Conservation (phyloP, 129 eudicot genomes). For the Lactuca sativa region DNA sequence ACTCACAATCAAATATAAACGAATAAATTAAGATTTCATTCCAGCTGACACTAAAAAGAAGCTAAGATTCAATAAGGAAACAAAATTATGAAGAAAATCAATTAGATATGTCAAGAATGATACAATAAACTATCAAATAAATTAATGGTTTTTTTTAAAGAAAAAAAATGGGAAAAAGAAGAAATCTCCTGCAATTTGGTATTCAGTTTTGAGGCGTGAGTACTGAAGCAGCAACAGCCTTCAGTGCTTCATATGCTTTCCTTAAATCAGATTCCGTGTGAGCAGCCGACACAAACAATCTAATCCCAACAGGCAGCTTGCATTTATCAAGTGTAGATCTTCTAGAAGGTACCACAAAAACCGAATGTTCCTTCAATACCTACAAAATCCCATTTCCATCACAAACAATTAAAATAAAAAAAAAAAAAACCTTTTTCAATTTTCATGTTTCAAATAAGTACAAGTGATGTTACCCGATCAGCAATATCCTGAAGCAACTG, state of each 20-base stretch:
- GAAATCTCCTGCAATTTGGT: neutral
- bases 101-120: conserved; percentile 5
- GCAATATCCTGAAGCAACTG: conserved; percentile 66
- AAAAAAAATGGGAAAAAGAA: neutral
- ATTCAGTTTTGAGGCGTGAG: conserved; percentile 28
- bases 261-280: conserved; percentile 71
- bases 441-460: neutral
- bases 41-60: neutral
- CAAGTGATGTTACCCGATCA: conserved; percentile 38
- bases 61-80: neutral
- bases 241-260: conserved; percentile 58
- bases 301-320: conserved; percentile 68
- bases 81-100: neutral
- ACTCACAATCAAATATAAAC: neutral
- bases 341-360: conserved; percentile 57
- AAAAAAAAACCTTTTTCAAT: neutral
- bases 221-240: conserved; percentile 51
- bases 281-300: conserved; percentile 73
- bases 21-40: neutral
- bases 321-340: conserved; percentile 68
- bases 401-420: neutral
- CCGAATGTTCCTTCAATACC: conserved; percentile 55
- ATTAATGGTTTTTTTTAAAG: neutral
- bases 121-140: conserved; percentile 20
- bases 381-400: conserved; percentile 21